Percentiles rank a stretch among this genome's conserved stretches.
Conservation (phyloP, 2,329 filamentous ascomycete species). For the Myriosclerotinia scirpicola region DNA sequence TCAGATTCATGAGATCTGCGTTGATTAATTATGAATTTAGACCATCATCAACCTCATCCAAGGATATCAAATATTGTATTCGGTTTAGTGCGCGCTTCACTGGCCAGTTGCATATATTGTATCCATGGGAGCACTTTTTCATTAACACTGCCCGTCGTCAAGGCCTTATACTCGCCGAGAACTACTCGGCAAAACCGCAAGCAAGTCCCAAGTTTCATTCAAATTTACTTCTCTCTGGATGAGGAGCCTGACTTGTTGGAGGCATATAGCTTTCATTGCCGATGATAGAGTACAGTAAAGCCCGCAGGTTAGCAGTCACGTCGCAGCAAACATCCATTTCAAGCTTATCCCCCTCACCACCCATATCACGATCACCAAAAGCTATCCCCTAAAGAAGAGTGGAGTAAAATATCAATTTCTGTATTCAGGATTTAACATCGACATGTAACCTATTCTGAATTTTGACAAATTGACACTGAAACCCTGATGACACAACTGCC, state of each 20-base stretch:
- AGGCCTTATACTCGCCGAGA: not conserved
- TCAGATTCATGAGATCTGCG: no score
- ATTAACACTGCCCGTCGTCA: no score
- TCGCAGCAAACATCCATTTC: not conserved
- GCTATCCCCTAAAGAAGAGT: rapidly evolving
- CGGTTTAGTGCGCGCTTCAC: no score
- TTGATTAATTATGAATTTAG: no score
- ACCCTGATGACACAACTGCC: not conserved
- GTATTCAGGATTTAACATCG: not conserved
- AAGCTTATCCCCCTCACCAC: not conserved
- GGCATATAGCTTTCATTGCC: not conserved
- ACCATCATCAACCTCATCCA: no score
- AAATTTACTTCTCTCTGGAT: not conserved
- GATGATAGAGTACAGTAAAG: not conserved
- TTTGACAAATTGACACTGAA: not conserved
- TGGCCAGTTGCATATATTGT: no score
- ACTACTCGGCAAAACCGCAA: not conserved
- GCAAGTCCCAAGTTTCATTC: not conserved
- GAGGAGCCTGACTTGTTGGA: not conserved
- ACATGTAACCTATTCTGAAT: not conserved
- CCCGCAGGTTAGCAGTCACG: not conserved
- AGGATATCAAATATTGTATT: no score
- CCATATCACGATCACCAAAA: not conserved
- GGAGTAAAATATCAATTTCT: not conserved
- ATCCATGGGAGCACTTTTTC: no score